Conservation (phyloP, 768 basidiomycete species). For the Psilocybe sp. region DNA sequence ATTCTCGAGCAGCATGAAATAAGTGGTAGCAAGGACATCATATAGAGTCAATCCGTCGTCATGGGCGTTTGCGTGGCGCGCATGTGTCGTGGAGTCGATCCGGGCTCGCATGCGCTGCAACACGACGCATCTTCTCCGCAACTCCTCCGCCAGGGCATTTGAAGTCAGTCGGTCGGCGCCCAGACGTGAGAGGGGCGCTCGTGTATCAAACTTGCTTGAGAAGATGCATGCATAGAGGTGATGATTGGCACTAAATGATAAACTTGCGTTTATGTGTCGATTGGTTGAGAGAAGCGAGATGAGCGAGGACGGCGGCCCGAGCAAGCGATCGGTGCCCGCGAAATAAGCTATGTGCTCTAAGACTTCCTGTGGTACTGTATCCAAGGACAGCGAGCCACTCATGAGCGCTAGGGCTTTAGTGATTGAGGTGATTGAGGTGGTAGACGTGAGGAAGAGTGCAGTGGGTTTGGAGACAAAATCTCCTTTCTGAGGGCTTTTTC, state of each 20-base stretch:
- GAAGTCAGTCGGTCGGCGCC: conserved; percentile 38
- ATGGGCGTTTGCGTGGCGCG: conserved; percentile 20
- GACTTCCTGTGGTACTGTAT: conserved; percentile 68
- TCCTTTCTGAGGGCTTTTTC: conserved; percentile 2
- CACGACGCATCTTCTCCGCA: conserved; percentile 56
- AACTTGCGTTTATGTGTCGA: conserved; percentile 41
- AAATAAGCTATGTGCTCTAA: conserved; percentile 77
- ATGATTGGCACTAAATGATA: conserved; percentile 56
- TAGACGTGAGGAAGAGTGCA: neutral
- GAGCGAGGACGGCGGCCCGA: conserved; percentile 63
- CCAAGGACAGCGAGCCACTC: conserved; percentile 31
- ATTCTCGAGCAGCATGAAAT: conserved; percentile 80
- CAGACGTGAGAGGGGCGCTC: conserved; percentile 47
- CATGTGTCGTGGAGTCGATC: conserved; percentile 30
- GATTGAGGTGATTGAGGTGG: conserved; percentile 8
- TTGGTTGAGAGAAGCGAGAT: conserved; percentile 53
- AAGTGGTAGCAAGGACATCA: conserved; percentile 64
- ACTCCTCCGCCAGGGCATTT: conserved; percentile 53
- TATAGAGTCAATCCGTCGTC: conserved; percentile 24
- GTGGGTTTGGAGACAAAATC: conserved; percentile 7
- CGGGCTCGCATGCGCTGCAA: conserved; percentile 55
- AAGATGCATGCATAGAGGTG: conserved; percentile 75
- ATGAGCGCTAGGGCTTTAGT: conserved; percentile 10
- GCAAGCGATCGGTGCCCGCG: conserved; percentile 44
- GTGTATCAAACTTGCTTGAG: conserved; percentile 60